Conservation (phyloP, 164 flowering plant species). For the Pachysandra terminalis region DNA sequence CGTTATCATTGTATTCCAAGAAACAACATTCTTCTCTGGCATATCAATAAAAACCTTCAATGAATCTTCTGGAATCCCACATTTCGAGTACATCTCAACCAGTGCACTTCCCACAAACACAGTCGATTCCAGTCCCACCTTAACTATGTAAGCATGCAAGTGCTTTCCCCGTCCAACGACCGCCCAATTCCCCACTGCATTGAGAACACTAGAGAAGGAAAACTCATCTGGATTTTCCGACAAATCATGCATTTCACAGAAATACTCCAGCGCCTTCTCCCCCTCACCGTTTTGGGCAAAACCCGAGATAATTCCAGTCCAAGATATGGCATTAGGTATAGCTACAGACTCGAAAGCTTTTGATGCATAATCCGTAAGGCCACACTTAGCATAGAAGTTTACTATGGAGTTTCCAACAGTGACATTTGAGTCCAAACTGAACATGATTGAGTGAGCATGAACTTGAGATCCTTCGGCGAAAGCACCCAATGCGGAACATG, state of each 20-base stretch:
- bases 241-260: slow-evolving; percentile 18
- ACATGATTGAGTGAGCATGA: slow-evolving; percentile 20
- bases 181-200: slow-evolving; percentile 15
- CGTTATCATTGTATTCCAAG: slow-evolving; percentile 30
- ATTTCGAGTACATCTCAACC: slow-evolving; percentile 30
- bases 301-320: slow-evolving; percentile 27
- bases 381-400: slow-evolving; percentile 28
- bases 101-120: slow-evolving; percentile 24
- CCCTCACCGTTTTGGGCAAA: slow-evolving; percentile 27
- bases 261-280: slow-evolving; percentile 20
- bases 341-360: slow-evolving; percentile 20
- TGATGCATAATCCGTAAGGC: slow-evolving; percentile 18
- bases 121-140: slow-evolving; percentile 12
- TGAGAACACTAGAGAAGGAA: slow-evolving; percentile 25
- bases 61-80: slow-evolving; percentile 24
- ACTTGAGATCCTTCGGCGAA: slow-evolving; percentile 26
- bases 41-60: slow-evolving; percentile 15
- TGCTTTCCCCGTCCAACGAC: slow-evolving; percentile 19
- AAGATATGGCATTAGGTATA: slow-evolving; percentile 20
- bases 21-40: slow-evolving; percentile 25
- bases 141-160: slow-evolving; percentile 19
- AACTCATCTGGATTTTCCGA: slow-evolving; percentile 24
- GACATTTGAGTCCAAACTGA: slow-evolving; percentile 18
- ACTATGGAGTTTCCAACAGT: slow-evolving; percentile 26
- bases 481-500: slow-evolving; percentile 11